phyloP scores from a whole-genome alignment of 495 filamentous ascomycete species.

The Penicillium coprophilum region DNA sequence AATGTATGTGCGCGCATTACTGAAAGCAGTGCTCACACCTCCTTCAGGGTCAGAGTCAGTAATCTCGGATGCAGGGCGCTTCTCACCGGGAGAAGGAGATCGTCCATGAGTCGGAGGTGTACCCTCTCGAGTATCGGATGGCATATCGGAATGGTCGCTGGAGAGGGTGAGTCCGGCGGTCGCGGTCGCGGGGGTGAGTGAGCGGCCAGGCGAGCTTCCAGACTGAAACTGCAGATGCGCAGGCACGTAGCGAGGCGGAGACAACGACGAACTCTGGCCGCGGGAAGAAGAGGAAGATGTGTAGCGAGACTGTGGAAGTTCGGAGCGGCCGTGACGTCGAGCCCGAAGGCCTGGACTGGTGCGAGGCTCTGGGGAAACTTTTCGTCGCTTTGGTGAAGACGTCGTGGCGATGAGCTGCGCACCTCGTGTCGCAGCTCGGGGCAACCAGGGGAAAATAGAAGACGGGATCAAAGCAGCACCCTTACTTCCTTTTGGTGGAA shows the following conservation, averaged over 20 bases:
- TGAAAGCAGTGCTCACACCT: constrained; percentile 19
- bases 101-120: constrained; percentile 32
- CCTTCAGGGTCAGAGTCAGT: constrained; percentile 34
- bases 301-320: constrained; percentile 29
- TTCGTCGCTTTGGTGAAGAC: constrained; percentile 90
- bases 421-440: constrained; percentile 50
- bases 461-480: constrained; percentile 16
- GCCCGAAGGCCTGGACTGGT: constrained; percentile 40
- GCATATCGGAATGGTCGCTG: constrained; percentile 58
- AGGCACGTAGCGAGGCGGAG: constrained; percentile 55
- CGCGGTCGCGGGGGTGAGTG: constrained; percentile 58
- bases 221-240: constrained; percentile 60
- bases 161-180: constrained; percentile 71
- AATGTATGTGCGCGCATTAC: constrained; percentile 13
- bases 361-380: constrained; percentile 61
- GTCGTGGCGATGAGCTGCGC: constrained; percentile 79
- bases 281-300: constrained; percentile 34
- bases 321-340: constrained; percentile 43
- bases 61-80: constrained; percentile 54
- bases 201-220: constrained; percentile 35
- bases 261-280: constrained; percentile 36
- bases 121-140: constrained; percentile 35
- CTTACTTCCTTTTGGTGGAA: constrained; percentile 8
- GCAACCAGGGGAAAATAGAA: constrained; percentile 18
- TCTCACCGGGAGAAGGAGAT: constrained; percentile 52